Conservation (phyloP, 768 basidiomycete genomes). For the Naganishia randhawae region DNA sequence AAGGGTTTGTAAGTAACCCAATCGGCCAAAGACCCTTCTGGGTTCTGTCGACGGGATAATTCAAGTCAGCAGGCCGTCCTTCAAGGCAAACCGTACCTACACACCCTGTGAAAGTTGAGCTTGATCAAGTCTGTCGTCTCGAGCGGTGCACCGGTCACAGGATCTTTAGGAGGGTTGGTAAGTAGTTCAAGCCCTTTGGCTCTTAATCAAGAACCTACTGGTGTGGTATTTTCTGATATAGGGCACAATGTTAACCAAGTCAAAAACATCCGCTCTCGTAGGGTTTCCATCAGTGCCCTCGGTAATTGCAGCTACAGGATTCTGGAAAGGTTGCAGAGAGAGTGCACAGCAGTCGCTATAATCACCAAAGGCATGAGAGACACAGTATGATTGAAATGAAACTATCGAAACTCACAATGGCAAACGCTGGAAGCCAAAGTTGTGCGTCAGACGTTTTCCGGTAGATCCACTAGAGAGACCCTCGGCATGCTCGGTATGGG, state of each 20-base stretch:
- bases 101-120: slow-evolving; percentile 57
- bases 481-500: slow-evolving; percentile 49
- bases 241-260: slow-evolving; percentile 85
- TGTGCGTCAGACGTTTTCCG: slow-evolving; percentile 39
- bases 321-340: slow-evolving; percentile 80
- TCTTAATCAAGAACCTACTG: slow-evolving; percentile 36
- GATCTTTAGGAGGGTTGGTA: too few species aligned
- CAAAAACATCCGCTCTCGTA: slow-evolving; percentile 68
- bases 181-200: not conserved
- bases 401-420: slow-evolving; percentile 40
- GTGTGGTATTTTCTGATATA: slow-evolving; percentile 67
- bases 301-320: slow-evolving; percentile 71
- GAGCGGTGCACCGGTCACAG: slow-evolving; percentile 53
- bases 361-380: not conserved
- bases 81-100: slow-evolving; percentile 61
- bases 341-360: slow-evolving; percentile 76
- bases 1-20: slow-evolving; percentile 98
- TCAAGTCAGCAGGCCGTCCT: not conserved
- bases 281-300: slow-evolving; percentile 49
- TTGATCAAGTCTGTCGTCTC: slow-evolving; percentile 52
- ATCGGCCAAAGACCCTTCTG: slow-evolving; percentile 83
- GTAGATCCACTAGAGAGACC: slow-evolving; percentile 43
- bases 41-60: slow-evolving; percentile 57
- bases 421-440: slow-evolving; percentile 45
- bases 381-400: not conserved